phyloP scores from a whole-genome alignment of 768 basidiomycete genomes.

The Phaeotremella skinneri region DNA sequence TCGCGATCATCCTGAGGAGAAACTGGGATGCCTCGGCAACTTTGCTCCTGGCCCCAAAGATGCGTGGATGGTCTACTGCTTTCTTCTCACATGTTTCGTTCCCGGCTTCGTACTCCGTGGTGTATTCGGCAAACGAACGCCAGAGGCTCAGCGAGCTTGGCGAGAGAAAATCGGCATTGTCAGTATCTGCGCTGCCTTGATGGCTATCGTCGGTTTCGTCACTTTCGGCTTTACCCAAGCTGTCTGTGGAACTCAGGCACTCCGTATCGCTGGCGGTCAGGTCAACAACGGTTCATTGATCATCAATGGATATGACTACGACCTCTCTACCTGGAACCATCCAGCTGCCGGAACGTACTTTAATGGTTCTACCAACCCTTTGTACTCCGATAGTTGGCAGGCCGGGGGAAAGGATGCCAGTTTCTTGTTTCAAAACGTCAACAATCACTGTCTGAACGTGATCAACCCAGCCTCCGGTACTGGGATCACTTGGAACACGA shows the following conservation, averaged over 20 bases:
- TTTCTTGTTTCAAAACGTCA: constrained; percentile 91
- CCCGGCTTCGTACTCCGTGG: constrained; percentile 69
- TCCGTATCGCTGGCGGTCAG: constrained; percentile 74
- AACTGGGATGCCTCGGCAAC: constrained; percentile 59
- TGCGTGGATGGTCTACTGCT: constrained; percentile 93
- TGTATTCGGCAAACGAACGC: constrained; percentile 77
- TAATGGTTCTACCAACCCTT: constrained; percentile 77
- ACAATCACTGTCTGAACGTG: constrained; percentile 73
- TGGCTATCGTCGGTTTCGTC: constrained; percentile 93
- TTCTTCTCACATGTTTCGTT: constrained; percentile 75
- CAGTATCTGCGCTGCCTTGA: constrained; percentile 70
- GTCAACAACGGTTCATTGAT: constrained; percentile 78
- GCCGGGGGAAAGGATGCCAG: constrained; percentile 84
- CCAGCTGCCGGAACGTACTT: constrained; percentile 67
- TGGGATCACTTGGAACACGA: constrained; percentile 60
- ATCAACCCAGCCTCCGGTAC: constrained; percentile 71
- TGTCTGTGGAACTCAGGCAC: constrained; percentile 84
- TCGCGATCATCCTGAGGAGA: constrained; percentile 27
- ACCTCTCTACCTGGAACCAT: constrained; percentile 82
- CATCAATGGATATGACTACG: constrained; percentile 92
- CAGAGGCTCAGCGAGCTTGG: constrained; percentile 95
- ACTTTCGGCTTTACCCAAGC: constrained; percentile 96
- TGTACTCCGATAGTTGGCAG: constrained; percentile 71
- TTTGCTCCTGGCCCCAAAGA: constrained; percentile 84
- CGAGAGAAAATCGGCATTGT: constrained; percentile 96